These are phyloP conservation scores for Globisporangium cylindrosporum DNA, from an alignment of 352 stramenopile genomes.

Conservation along the genomic window DNA sequence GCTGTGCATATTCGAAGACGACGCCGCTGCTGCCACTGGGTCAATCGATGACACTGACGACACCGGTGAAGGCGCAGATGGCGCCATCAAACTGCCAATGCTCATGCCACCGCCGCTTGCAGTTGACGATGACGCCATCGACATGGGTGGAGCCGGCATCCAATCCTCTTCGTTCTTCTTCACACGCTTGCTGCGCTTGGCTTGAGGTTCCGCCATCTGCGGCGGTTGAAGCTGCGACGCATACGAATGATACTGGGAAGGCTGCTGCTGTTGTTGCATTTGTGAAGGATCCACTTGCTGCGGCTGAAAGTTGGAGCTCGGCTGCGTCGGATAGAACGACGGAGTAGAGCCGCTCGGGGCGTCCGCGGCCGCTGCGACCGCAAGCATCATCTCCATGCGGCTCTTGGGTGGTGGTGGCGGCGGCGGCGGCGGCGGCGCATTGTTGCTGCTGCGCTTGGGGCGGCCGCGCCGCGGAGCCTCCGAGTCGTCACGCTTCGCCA, in stretches of 20 bases:
- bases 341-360: not conserved
- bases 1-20: slow-evolving; percentile 13
- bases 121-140: not conserved
- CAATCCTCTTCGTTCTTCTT: slow-evolving; percentile 53
- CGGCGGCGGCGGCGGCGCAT: not conserved
- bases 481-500: slow-evolving; percentile 40
- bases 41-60: not conserved
- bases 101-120: slow-evolving; percentile 13
- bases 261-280: slow-evolving; percentile 2
- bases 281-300: slow-evolving; percentile 2
- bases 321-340: slow-evolving; percentile 3
- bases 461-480: slow-evolving; percentile 31
- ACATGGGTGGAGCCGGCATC: slow-evolving; percentile 9
- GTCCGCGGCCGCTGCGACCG: slow-evolving; percentile 13
- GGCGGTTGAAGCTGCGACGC: slow-evolving; percentile 7
- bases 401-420: slow-evolving; percentile 24
- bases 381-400: slow-evolving; percentile 53
- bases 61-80: slow-evolving; percentile 3
- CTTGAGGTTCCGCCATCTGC: slow-evolving; percentile 2
- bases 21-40: not conserved
- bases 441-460: slow-evolving; percentile 24
- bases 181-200: slow-evolving; percentile 58
- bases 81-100: slow-evolving; percentile 17
- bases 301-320: slow-evolving; percentile 7
- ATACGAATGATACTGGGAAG: slow-evolving; percentile 4